Conservation (phyloP, 2,329 filamentous ascomycete species). For the Exutisphaerella laricina region DNA sequence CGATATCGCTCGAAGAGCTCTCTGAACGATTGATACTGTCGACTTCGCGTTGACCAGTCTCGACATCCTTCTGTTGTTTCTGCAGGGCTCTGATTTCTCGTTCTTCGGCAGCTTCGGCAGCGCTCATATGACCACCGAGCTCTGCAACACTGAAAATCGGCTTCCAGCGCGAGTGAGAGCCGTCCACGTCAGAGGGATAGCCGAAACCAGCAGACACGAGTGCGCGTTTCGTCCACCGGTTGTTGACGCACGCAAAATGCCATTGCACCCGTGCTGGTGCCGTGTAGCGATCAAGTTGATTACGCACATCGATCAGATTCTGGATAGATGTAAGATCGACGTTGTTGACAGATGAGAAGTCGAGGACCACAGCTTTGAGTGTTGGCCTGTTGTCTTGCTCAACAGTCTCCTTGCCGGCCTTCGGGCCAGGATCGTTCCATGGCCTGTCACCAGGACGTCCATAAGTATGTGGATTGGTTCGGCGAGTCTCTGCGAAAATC, state of each 20-base stretch:
- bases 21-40: constrained; percentile 25
- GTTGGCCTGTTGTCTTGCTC: constrained; percentile 54
- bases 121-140: constrained; percentile 65
- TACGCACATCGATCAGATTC: constrained; percentile 86
- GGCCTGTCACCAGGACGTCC: constrained; percentile 63
- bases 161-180: constrained; percentile 67
- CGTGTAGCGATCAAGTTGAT: constrained; percentile 83
- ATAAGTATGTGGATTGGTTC: constrained; percentile 66
- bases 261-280: constrained; percentile 79
- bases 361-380: constrained; percentile 84
- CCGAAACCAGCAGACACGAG: constrained; percentile 85
- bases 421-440: constrained; percentile 88
- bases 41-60: constrained; percentile 21
- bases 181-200: constrained; percentile 55
- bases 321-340: constrained; percentile 91
- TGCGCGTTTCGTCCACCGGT: constrained; percentile 89
- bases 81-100: constrained; percentile 51
- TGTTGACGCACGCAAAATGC: constrained; percentile 93
- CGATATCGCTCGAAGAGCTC: constrained; percentile 27
- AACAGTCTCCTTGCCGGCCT: constrained; percentile 47
- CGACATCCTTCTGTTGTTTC: constrained; percentile 31
- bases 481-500: constrained; percentile 59
- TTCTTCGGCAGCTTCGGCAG: constrained; percentile 62
- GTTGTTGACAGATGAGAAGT: constrained; percentile 90
- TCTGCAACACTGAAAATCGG: constrained; percentile 94